Evolutionary conservation across 257 asterid genomes (phyloP).

Genomic region (Solanum clarkiae): DNA sequence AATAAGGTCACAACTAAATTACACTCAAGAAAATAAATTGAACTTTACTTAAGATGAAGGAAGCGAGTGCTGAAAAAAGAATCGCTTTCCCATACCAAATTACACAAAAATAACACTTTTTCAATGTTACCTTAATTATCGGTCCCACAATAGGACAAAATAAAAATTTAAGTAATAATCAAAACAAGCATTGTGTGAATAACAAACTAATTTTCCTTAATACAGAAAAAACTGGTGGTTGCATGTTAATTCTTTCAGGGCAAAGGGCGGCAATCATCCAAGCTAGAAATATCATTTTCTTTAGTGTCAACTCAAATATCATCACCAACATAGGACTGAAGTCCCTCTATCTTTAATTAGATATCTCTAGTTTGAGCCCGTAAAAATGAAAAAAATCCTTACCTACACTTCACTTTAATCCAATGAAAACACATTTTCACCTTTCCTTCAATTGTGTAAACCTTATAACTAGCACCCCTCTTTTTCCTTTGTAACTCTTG

Average conservation of each 20-base stretch:
- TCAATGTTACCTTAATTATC: no score
- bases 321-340: neutral
- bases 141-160: no score
- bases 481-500: constrained; percentile 74
- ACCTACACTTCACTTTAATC: constrained; percentile 45
- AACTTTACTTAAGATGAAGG: no score
- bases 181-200: neutral
- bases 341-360: neutral
- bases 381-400: neutral
- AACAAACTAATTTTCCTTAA: neutral
- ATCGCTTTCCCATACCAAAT: no score
- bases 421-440: constrained; percentile 62
- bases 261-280: neutral
- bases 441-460: constrained; percentile 63
- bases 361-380: accelerated
- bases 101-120: no score
- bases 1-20: no score
- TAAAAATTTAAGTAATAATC: neutral
- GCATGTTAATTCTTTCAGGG: neutral
- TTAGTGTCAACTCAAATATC: neutral
- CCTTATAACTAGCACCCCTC: constrained; percentile 76
- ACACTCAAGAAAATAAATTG: no score
- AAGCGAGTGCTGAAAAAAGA: no score
- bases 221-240: neutral
- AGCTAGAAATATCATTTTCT: neutral